Percentiles rank a stretch among this genome's conserved stretches.
Conservation (phyloP, 257 asterid species). For the Fraxinus cuspidata region DNA sequence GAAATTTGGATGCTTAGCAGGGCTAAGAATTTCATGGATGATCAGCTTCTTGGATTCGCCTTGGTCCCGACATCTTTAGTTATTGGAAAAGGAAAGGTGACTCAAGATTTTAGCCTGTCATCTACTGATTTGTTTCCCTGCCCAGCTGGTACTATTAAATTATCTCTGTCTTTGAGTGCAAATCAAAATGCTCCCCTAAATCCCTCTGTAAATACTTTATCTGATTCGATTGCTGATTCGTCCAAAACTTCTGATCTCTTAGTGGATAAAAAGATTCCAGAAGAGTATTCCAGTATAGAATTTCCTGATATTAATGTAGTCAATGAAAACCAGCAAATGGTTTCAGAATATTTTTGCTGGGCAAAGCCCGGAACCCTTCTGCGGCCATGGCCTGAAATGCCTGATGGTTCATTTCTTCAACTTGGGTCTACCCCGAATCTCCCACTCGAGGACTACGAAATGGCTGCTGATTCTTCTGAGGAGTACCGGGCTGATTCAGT, state of each 20-base stretch:
- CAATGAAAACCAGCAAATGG: constrained; percentile 61
- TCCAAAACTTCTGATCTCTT: constrained; percentile 39
- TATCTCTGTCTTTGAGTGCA: constrained; percentile 53
- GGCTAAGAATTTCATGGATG: constrained; percentile 63
- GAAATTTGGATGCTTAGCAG: constrained; percentile 78
- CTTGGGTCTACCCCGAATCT: constrained; percentile 29
- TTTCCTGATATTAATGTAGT: constrained; percentile 55
- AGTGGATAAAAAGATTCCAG: constrained; percentile 38
- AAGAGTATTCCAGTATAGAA: constrained; percentile 57
- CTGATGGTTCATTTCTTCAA: constrained; percentile 60
- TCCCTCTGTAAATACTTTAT: constrained; percentile 22
- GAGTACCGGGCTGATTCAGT: constrained; percentile 29
- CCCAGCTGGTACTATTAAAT: constrained; percentile 65
- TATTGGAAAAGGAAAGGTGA: constrained; percentile 43
- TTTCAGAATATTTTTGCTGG: constrained; percentile 47
- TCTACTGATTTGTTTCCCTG: constrained; percentile 71
- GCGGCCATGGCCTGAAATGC: constrained; percentile 38
- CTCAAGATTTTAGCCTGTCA: constrained; percentile 57
- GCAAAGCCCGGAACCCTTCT: constrained; percentile 35
- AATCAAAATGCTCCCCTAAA: constrained; percentile 24
- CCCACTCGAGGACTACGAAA: constrained; percentile 54
- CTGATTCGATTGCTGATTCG: constrained; percentile 18
- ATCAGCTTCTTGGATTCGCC: constrained; percentile 66
- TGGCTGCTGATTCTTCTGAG: constrained; percentile 47
- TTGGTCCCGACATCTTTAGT: constrained; percentile 57